Evolutionary conservation across 352 stramenopile species (phyloP).

Genomic region (Globisporangium radiosum): DNA sequence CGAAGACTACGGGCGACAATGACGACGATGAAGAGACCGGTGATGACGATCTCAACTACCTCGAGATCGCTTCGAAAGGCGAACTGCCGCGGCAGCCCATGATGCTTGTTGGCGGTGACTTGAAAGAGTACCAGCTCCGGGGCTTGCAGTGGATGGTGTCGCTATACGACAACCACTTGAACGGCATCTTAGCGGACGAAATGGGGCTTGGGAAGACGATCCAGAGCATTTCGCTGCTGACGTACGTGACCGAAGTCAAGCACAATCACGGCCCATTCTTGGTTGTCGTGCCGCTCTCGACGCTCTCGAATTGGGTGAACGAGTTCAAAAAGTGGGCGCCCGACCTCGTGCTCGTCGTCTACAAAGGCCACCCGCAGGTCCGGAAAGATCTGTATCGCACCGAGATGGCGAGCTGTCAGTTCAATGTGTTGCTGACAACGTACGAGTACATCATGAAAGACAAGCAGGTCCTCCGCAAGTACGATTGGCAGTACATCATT

Average conservation of each 20-base stretch:
- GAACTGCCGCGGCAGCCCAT: constrained; percentile 88
- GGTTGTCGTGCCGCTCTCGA: constrained; percentile 95
- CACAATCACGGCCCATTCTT: constrained; percentile 94
- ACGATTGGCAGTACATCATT: constrained; percentile 92
- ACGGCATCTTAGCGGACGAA: constrained; percentile 98
- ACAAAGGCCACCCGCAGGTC: constrained; percentile 82
- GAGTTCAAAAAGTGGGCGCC: constrained; percentile 94
- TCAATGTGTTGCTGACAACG: constrained; percentile 92
- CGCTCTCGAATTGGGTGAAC: constrained; percentile 92
- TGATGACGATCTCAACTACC: constrained; percentile 81
- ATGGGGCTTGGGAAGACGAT: constrained; percentile 91
- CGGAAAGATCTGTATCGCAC: constrained; percentile 77
- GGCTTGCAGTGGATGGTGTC: constrained; percentile 99
- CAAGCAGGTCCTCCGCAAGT: constrained; percentile 83
- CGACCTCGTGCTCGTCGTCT: constrained; percentile 96
- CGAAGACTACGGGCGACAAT: constrained; percentile 10
- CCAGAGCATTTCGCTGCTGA: constrained; percentile 81
- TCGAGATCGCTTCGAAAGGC: constrained; percentile 79
- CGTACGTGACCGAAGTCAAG: constrained; percentile 79
- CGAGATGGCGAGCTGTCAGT: constrained; percentile 83
- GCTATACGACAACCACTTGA: constrained; percentile 97
- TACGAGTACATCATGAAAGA: constrained; percentile 95
- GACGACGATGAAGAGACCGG: constrained; percentile 24
- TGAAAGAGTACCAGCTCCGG: constrained; percentile 98
- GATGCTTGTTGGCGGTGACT: constrained; percentile 93